phyloP scores from a whole-genome alignment of 176 grass and related monocot species.

The Oryza rufipogon region DNA sequence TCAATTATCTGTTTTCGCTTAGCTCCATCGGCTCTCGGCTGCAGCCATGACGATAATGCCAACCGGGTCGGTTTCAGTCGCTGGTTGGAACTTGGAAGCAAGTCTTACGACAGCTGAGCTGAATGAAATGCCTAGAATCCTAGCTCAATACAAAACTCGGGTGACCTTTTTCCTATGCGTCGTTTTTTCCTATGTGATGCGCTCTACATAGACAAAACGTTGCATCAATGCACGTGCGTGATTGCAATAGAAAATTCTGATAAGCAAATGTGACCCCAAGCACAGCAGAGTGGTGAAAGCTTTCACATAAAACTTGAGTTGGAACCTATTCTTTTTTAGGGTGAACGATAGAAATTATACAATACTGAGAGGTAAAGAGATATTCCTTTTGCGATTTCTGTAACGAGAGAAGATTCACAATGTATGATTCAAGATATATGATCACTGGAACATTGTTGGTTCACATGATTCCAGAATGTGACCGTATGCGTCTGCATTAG shows the following conservation, averaged over 20 bases:
- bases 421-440: background rate
- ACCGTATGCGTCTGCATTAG: background rate
- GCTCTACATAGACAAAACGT: background rate
- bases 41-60: background rate
- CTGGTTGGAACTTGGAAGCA: background rate
- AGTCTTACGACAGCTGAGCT: background rate
- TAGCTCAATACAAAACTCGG: background rate
- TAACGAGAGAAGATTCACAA: background rate
- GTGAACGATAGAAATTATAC: background rate
- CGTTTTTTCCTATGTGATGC: background rate
- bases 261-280: background rate
- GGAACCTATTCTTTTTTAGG: background rate
- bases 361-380: background rate
- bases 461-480: background rate
- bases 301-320: background rate
- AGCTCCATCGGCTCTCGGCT: background rate
- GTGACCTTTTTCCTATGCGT: background rate
- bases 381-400: background rate
- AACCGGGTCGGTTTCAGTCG: background rate
- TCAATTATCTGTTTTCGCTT: background rate
- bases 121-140: background rate
- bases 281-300: background rate
- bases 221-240: background rate
- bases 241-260: background rate
- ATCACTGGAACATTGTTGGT: background rate